Evolutionary conservation across 106 monocot genomes (phyloP), one percentile per base, ranked within the genome.

Genomic region (Platanthera guangdongensis): DNA sequence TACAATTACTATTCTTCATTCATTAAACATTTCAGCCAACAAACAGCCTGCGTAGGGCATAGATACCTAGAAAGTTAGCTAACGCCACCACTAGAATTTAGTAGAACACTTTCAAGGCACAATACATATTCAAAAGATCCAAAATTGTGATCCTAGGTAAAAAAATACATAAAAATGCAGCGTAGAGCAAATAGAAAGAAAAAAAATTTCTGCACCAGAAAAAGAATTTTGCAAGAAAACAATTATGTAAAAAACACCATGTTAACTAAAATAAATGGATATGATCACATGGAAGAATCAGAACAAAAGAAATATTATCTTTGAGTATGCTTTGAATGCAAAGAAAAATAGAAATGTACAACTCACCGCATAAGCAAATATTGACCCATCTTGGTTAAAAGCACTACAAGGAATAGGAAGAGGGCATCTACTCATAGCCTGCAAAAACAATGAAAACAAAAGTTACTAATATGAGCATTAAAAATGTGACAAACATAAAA

Each of bases 291-390:
- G 7, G 65, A 8, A 65, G 18, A 65, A 65, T 65, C 32, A 12
- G 32, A 5, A 30, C 0, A 4, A 65, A 32, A 70, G 6, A 16
- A n/a, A n/a, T 8, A 2, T 47, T 47, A 70, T 70, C 48, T 70
- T n/a, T 70, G 32, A 48, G 6, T 48, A 48, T 46, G 48, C 9
- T 70, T 70, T 70, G 48, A 11, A 70, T 47, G 16, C 46, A 47
- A 12, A 70, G 8, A 8, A 70, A 70, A 9, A 47, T 4, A 72
- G 5, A 72, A 49, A 78, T 21, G 11, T 21, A 28, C 3, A 47
- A 84, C 90, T 78, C 74, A 96, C 96, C 48, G 93, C 88, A 85
- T 96, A 96, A 14, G 96, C 93, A 86, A 86, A 96, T 45, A 96
- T 91, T 21, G 96, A 90, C 48, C 96, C 96, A 86, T 96, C 96